These are phyloP conservation scores for Cucurbitaria berberidis DNA, from an alignment of 2,329 filamentous ascomycete genomes.

Conservation along the genomic window DNA sequence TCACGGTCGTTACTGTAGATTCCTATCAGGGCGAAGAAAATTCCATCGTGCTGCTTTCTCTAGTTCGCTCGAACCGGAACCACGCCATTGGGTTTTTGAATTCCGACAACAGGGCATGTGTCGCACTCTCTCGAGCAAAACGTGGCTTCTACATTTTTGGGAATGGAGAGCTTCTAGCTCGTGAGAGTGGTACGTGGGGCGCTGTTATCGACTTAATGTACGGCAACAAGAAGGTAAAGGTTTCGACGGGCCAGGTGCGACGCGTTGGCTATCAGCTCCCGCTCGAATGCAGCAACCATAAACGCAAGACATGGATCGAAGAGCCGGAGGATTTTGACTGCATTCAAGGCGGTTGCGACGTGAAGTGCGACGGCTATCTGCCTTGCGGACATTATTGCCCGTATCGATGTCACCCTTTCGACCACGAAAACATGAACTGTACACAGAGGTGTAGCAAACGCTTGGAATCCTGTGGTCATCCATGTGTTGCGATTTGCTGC, in stretches of 20 bases:
- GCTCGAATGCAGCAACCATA: conserved; percentile 68
- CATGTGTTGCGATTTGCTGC: conserved; percentile 36
- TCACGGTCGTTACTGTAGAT: conserved; percentile 80
- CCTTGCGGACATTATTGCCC: conserved; percentile 45
- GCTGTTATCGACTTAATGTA: conserved; percentile 57
- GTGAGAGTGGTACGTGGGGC: conserved; percentile 58
- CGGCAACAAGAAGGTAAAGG: conserved; percentile 42
- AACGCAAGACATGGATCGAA: conserved; percentile 57
- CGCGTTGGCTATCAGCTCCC: conserved; percentile 63
- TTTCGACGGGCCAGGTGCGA: conserved; percentile 24
- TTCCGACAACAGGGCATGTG: conserved; percentile 67
- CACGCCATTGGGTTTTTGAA: conserved; percentile 74
- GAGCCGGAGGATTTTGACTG: conserved; percentile 35
- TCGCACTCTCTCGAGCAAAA: conserved; percentile 72
- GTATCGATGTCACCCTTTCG: conserved; percentile 45
- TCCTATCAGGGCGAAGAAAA: conserved; percentile 90
- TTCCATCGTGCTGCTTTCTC: conserved; percentile 77
- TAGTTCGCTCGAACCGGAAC: conserved; percentile 72
- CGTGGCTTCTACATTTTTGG: conserved; percentile 86
- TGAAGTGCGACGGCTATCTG: conserved; percentile 32
- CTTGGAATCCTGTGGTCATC: conserved; percentile 36
- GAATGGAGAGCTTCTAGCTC: conserved; percentile 64
- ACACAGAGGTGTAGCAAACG: conserved; percentile 35
- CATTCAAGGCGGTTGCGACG: conserved; percentile 41
- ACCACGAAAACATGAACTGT: conserved; percentile 39